Percentiles rank a stretch among this genome's conserved stretches.
phyloP scores from a whole-genome alignment of 768 basidiomycete species.

The Rhodotorula toruloides region DNA sequence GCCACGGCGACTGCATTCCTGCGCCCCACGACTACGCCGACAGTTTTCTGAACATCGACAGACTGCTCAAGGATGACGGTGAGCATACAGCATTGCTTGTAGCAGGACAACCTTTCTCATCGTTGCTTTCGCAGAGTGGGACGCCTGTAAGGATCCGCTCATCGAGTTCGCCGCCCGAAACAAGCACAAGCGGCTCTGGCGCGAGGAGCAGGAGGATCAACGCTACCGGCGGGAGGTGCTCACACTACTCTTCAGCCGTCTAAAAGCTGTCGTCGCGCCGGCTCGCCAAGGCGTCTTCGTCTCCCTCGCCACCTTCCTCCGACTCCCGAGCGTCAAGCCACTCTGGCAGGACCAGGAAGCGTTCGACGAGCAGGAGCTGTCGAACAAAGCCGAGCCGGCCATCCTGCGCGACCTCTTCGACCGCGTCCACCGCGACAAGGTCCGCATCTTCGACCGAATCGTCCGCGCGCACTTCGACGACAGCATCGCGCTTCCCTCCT shows the following conservation, averaged over 20 bases:
- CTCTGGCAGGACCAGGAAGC: background rate
- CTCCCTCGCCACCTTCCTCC: background rate
- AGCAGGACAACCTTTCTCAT: background rate
- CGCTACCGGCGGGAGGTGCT: background rate
- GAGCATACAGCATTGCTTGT: background rate
- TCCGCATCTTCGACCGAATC: background rate
- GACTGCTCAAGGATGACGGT: background rate
- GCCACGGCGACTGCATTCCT: background rate
- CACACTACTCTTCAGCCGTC: too few relatives aligned
- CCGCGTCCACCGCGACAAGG: slow-evolving; percentile 13
- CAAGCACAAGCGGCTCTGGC: background rate
- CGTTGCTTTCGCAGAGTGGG: background rate
- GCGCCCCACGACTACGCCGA: background rate
- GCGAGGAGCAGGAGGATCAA: background rate
- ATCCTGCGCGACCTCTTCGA: slow-evolving; percentile 7
- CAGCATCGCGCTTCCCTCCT: background rate
- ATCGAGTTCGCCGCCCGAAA: background rate
- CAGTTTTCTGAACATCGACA: background rate
- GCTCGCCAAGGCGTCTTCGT: background rate
- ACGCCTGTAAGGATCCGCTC: background rate
- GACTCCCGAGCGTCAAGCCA: background rate
- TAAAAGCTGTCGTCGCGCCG: background rate
- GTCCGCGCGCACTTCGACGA: background rate
- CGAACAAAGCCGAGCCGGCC: background rate
- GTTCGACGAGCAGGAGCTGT: background rate